These are phyloP conservation scores for Phytophthora quininea DNA, from an alignment of 352 stramenopile species.

Conservation along the genomic window DNA sequence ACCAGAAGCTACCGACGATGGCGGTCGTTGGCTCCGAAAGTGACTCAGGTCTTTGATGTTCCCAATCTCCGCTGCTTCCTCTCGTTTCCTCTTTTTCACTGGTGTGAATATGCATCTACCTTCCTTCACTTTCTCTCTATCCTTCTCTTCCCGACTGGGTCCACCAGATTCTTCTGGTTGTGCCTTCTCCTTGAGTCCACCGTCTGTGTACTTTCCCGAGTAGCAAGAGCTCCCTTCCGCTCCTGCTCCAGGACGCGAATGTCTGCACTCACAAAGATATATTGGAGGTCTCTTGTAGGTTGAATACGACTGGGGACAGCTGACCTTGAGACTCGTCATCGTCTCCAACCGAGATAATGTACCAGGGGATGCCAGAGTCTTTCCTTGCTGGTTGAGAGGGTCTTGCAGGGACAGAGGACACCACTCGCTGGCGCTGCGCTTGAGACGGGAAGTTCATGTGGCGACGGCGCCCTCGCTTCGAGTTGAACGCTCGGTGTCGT, in stretches of 20 bases:
- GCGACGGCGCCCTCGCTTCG: conserved; percentile 44
- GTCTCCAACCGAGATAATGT: conserved; percentile 54
- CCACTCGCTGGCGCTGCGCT: conserved; percentile 40
- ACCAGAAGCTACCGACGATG: conserved; percentile 36
- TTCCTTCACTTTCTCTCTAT: conserved; percentile 14
- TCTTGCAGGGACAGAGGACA: conserved; percentile 13
- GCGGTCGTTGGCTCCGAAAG: conserved; percentile 9
- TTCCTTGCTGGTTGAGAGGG: conserved; percentile 18
- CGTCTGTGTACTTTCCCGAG: not conserved
- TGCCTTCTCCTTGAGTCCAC: not conserved
- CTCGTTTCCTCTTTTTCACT: conserved; percentile 47
- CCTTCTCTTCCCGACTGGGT: not conserved
- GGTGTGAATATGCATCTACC: conserved; percentile 62
- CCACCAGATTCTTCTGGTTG: not conserved
- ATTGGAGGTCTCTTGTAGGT: not conserved
- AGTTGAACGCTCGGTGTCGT: conserved; percentile 58
- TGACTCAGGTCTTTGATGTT: not conserved
- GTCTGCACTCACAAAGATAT: conserved; percentile 33
- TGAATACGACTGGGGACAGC: not conserved
- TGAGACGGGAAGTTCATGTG: conserved; percentile 65
- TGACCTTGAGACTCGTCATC: conserved; percentile 59
- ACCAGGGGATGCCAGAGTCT: conserved; percentile 50
- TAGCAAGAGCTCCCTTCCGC: conserved; percentile 25
- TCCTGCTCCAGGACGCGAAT: conserved; percentile 60
- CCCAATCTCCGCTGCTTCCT: not conserved